Conservation (phyloP, 495 filamentous ascomycete genomes). For the Aspergillus homomorphus region DNA sequence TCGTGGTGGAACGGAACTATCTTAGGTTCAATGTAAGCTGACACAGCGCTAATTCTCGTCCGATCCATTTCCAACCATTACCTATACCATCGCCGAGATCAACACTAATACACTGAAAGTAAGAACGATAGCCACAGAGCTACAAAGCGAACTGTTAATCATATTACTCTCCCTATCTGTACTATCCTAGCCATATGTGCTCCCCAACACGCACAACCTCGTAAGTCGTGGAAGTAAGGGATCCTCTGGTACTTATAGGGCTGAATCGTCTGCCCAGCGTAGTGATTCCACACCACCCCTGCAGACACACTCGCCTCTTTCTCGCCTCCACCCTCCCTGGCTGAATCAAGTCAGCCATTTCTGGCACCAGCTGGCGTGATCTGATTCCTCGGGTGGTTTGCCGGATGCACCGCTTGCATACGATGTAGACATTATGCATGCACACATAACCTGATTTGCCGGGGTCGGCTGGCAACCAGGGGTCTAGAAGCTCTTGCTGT, state of each 20-base stretch:
- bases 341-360: not conserved
- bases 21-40: not conserved
- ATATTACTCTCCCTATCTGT: not conserved
- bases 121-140: too few species aligned
- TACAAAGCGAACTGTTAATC: too few species aligned
- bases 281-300: not conserved
- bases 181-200: not conserved
- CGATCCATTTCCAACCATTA: too few species aligned
- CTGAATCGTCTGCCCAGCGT: not conserved
- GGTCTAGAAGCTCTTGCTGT: not conserved
- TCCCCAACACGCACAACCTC: not conserved
- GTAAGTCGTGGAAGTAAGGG: not conserved
- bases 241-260: not conserved
- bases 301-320: not conserved
- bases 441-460: not conserved
- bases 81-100: too few species aligned
- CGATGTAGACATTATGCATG: conserved; percentile 1
- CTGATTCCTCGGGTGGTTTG: conserved; percentile 5
- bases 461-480: not conserved
- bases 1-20: not conserved
- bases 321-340: not conserved
- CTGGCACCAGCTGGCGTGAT: not conserved
- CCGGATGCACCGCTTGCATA: not conserved
- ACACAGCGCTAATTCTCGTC: not conserved
- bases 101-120: too few species aligned